phyloP scores from a whole-genome alignment of 169 alveolate species.

The Eimeria praecox region DNA sequence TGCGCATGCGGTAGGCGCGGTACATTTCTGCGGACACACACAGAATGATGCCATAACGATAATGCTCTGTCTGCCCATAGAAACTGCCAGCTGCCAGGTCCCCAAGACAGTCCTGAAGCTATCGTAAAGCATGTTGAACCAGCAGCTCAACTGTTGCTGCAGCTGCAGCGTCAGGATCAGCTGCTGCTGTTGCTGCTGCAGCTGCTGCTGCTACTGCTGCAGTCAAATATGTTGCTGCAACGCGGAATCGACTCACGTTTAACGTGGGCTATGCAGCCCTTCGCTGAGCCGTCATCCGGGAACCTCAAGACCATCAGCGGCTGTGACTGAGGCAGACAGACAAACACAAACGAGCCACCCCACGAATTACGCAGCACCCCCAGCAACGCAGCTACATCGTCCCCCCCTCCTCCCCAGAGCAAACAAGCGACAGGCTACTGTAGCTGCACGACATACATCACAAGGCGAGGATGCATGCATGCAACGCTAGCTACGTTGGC shows the following conservation, averaged over 20 bases:
- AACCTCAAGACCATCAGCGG: slow-evolving; percentile 79
- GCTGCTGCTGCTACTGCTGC: not conserved
- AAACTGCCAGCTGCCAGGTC: not conserved
- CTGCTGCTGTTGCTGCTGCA: not conserved
- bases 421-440: not conserved
- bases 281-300: slow-evolving; percentile 69
- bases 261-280: slow-evolving; percentile 77
- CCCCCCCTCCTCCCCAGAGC: not conserved
- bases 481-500: no score
- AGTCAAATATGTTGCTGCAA: not conserved
- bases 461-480: no score
- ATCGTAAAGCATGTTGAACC: not conserved
- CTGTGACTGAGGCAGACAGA: slow-evolving; percentile 65
- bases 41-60: not conserved
- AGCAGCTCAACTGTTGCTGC: not conserved
- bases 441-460: no score
- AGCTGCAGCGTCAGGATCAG: not conserved
- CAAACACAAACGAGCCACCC: not conserved
- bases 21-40: slow-evolving; percentile 47
- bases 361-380: not conserved
- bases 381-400: not conserved
- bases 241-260: slow-evolving; percentile 30
- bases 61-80: not conserved
- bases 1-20: slow-evolving; percentile 63
- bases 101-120: not conserved